Conservation (phyloP, 73 alveolate genomes). For the Strombidium stylifer region DNA sequence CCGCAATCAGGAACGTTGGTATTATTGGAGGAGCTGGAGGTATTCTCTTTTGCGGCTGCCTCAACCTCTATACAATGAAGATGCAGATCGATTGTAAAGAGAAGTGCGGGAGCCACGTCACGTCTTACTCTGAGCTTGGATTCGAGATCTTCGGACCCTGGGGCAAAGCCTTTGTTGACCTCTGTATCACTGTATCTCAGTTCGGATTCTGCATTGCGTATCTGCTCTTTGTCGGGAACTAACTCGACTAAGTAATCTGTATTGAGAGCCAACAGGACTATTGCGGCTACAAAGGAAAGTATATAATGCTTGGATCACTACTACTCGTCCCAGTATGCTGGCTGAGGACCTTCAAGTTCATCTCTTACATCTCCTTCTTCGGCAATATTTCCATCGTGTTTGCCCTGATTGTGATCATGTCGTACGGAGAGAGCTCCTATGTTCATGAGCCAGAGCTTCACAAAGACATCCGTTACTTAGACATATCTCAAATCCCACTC, state of each 20-base stretch:
- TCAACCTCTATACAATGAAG: constrained; percentile 14
- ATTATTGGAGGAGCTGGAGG: constrained; percentile 23
- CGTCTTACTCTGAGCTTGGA: constrained; percentile 50
- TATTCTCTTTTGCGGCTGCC: neutral
- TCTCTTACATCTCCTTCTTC: constrained; percentile 25
- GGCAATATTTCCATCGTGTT: constrained; percentile 31
- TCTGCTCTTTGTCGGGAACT: constrained; percentile 44
- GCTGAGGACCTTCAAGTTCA: constrained; percentile 23
- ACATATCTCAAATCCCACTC: constrained; percentile 26
- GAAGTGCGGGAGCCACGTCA: neutral
- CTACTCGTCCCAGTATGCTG: constrained; percentile 50
- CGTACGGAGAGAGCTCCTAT: too few relatives aligned
- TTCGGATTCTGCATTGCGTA: constrained; percentile 61
- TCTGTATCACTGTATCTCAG: constrained; percentile 34
- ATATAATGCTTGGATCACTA: constrained; percentile 25
- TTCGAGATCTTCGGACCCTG: constrained; percentile 7
- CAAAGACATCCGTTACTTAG: neutral
- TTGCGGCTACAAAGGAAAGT: constrained; percentile 37
- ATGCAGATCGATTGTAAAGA: neutral
- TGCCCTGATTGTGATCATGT: constrained; percentile 3
- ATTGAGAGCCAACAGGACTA: constrained; percentile 35
- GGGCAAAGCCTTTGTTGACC: constrained; percentile 54
- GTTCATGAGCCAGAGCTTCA: neutral
- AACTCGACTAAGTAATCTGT: constrained; percentile 54
- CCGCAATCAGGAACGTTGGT: constrained; percentile 41